phyloP scores from a whole-genome alignment of 768 basidiomycete species.

The Termitomyces sp. region DNA sequence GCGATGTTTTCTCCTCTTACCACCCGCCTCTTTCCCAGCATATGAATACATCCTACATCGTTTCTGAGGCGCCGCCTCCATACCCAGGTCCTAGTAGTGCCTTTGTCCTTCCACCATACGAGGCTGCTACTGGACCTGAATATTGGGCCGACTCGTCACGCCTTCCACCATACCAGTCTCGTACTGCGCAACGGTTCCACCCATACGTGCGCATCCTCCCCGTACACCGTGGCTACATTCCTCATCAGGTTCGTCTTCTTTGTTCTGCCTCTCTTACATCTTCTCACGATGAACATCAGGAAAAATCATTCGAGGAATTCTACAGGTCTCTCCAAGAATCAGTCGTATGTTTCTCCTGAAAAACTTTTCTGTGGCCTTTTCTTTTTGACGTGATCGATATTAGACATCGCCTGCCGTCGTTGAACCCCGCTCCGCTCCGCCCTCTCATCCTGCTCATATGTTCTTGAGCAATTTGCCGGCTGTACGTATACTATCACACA shows the following conservation, averaged over 20 bases:
- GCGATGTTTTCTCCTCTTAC: not conserved
- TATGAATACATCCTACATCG: not conserved
- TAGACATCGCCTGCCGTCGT: not conserved
- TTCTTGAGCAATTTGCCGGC: not conserved
- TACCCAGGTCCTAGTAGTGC: not conserved
- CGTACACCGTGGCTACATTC: not conserved
- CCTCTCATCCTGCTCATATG: not conserved
- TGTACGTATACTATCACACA: not conserved
- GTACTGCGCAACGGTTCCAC: constrained; percentile 7
- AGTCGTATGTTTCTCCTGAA: not conserved
- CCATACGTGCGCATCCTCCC: constrained; percentile 8
- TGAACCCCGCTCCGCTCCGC: not conserved
- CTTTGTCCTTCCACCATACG: constrained; percentile 3
- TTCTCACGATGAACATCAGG: not conserved
- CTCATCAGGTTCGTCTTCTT: not conserved
- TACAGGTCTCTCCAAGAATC: not conserved
- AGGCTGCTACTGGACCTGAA: constrained; percentile 1
- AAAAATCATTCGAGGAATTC: not conserved
- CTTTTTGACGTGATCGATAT: not conserved
- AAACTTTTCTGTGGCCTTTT: not conserved
- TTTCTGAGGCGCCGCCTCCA: not conserved
- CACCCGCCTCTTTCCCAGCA: not conserved
- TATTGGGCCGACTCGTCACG: constrained; percentile 9
- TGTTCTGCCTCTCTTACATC: not conserved
- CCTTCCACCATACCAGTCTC: constrained; percentile 8